phyloP scores from a whole-genome alignment of 225 moss, liverwort and hornwort species.

The Bryum argenteum region DNA sequence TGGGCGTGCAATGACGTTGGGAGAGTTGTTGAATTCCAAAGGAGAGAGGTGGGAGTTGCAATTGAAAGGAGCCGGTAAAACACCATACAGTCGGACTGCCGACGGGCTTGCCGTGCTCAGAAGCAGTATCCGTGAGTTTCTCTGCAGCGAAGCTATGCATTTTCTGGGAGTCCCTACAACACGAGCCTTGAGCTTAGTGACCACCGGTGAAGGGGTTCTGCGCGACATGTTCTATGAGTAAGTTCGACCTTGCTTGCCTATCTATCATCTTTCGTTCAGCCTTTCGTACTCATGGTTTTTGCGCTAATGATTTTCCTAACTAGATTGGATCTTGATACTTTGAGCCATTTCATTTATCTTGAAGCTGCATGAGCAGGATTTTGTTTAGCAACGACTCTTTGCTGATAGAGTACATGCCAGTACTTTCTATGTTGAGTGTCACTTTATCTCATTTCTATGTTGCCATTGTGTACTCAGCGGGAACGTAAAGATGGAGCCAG shows the following conservation, averaged over 20 bases:
- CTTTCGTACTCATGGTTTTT: not conserved
- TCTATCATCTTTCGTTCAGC: not conserved
- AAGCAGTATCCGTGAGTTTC: constrained; percentile 93
- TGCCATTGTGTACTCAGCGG: constrained; percentile 64
- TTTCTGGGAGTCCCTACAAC: constrained; percentile 93
- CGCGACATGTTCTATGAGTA: constrained; percentile 99
- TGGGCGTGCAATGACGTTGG: constrained; percentile 89
- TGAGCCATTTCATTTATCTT: constrained; percentile 10
- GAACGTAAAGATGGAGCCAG: constrained; percentile 96
- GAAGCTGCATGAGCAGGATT: constrained; percentile 27
- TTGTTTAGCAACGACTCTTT: constrained; percentile 20
- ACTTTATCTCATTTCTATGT: constrained; percentile 10
- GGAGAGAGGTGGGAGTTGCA: constrained; percentile 92
- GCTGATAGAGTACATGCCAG: not conserved
- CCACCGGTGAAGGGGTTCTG: constrained; percentile 87
- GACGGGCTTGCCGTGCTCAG: constrained; percentile 95
- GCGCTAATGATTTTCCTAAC: not conserved
- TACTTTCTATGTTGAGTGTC: not conserved
- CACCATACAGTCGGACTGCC: constrained; percentile 94
- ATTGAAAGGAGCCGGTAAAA: constrained; percentile 94
- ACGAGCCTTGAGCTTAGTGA: constrained; percentile 81
- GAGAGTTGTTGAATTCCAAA: constrained; percentile 73
- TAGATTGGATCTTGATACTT: constrained; percentile 17
- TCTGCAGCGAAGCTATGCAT: constrained; percentile 97
- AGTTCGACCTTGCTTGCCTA: constrained; percentile 28